phyloP scores from a whole-genome alignment of 2,329 filamentous ascomycete genomes.

The Cercospora sojina region DNA sequence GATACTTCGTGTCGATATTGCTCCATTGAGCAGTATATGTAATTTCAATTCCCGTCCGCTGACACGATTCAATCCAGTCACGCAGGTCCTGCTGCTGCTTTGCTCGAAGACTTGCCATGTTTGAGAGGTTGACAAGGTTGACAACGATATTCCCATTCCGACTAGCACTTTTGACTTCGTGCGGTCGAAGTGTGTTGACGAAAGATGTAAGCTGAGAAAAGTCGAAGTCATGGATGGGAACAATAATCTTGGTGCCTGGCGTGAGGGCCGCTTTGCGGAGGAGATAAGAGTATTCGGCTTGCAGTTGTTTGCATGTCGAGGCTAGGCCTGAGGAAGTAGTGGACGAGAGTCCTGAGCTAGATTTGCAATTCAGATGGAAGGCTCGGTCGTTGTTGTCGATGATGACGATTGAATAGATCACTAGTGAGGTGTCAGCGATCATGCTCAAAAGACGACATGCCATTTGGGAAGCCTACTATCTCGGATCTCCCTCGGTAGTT shows the following conservation, averaged over 20 bases:
- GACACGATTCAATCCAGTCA: conserved; percentile 17
- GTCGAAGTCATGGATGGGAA: conserved; percentile 24
- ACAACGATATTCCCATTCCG: conserved; percentile 20
- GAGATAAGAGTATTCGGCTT: conserved; percentile 21
- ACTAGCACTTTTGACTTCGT: conserved; percentile 20
- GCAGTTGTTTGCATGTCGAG: conserved; percentile 21
- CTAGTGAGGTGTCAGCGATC: conserved; percentile 10
- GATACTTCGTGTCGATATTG: conserved; percentile 9
- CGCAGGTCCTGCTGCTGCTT: conserved; percentile 10
- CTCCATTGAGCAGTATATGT: conserved; percentile 24
- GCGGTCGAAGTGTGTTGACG: conserved; percentile 14
- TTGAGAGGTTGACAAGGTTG: conserved; percentile 17
- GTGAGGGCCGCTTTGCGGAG: conserved; percentile 25
- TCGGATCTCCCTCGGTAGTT: conserved; percentile 24
- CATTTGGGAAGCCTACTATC: conserved; percentile 18
- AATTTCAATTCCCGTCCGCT: conserved; percentile 15
- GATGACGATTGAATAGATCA: conserved; percentile 24
- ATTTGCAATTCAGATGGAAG: conserved; percentile 16
- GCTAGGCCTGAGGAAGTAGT: conserved; percentile 8
- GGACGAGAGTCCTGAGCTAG: neutral
- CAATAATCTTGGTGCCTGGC: conserved; percentile 16
- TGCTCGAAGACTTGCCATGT: neutral
- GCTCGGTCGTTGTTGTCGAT: conserved; percentile 20
- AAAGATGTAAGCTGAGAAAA: conserved; percentile 22
- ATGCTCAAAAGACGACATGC: neutral